Conservation (phyloP, 352 stramenopile species). For the Globisporangium takayamanum region DNA sequence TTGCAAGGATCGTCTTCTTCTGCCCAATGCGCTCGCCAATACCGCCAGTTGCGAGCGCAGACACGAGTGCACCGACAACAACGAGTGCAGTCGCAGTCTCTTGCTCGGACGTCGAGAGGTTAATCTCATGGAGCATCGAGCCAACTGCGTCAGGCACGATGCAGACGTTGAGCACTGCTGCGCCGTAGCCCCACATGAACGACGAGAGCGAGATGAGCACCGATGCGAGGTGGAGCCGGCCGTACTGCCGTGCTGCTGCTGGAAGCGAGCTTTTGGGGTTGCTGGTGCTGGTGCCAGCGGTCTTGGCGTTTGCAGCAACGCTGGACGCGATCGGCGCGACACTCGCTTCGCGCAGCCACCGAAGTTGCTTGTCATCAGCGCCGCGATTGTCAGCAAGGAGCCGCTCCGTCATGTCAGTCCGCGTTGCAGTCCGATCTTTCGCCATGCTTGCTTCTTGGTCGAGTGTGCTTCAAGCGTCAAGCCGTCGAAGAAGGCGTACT, state of each 20-base stretch:
- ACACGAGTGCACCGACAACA: slow-evolving; percentile 61
- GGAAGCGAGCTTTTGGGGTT: not conserved
- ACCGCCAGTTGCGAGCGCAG: slow-evolving; percentile 44
- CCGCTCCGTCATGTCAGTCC: slow-evolving; percentile 23
- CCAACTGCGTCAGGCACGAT: slow-evolving; percentile 65
- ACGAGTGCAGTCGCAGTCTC: slow-evolving; percentile 72
- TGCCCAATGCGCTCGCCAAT: slow-evolving; percentile 52
- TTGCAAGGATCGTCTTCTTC: slow-evolving; percentile 60
- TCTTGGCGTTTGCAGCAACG: not conserved
- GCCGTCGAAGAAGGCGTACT: not conserved
- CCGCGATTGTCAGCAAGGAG: slow-evolving; percentile 18
- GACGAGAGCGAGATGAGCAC: slow-evolving; percentile 66
- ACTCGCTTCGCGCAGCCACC: slow-evolving; percentile 13
- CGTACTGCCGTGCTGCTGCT: not conserved
- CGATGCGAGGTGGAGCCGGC: slow-evolving; percentile 39
- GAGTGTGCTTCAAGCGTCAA: not conserved
- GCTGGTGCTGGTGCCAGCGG: not conserved
- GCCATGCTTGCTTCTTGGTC: slow-evolving; percentile 12
- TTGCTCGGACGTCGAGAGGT: slow-evolving; percentile 62
- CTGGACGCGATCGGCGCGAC: slow-evolving; percentile 7
- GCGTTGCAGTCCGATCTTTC: slow-evolving; percentile 14
- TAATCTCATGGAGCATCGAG: slow-evolving; percentile 68
- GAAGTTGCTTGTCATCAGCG: slow-evolving; percentile 9
- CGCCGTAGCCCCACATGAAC: slow-evolving; percentile 74
- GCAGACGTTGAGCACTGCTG: slow-evolving; percentile 71